A percentile compares a stretch with the other conserved stretches of the same genome.
phyloP scores from a whole-genome alignment of 768 basidiomycete species.

The Gloeophyllum trabeum region DNA sequence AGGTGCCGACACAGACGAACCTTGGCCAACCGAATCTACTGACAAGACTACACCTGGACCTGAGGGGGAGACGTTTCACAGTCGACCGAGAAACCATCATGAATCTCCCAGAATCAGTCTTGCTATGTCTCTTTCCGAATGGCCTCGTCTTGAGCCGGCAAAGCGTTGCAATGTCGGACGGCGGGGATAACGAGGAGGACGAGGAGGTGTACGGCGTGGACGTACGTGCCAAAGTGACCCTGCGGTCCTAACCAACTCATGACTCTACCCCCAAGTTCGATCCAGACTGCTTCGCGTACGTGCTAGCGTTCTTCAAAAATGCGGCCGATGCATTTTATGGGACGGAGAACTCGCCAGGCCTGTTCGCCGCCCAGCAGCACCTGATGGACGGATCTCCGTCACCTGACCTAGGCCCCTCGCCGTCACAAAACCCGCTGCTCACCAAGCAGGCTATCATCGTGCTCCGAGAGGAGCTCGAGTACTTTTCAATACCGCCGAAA shows the following conservation, averaged over 20 bases:
- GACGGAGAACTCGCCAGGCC: constrained; percentile 55
- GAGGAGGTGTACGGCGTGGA: constrained; percentile 96
- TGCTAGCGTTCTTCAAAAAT: constrained; percentile 83
- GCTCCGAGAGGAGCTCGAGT: constrained; percentile 94
- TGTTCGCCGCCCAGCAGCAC: constrained; percentile 71
- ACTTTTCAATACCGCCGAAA: constrained; percentile 89
- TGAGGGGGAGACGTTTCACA: constrained; percentile 83
- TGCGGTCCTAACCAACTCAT: constrained; percentile 6
- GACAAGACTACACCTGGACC: constrained; percentile 81
- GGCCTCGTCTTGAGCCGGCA: constrained; percentile 90
- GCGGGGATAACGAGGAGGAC: constrained; percentile 63
- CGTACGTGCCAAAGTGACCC: constrained; percentile 40
- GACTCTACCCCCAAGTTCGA: constrained; percentile 59
- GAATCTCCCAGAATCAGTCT: constrained; percentile 95
- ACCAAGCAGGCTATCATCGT: constrained; percentile 98
- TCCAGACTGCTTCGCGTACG: constrained; percentile 91
- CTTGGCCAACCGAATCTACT: constrained; percentile 74
- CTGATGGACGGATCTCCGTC: constrained; percentile 53
- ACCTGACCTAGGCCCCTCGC: constrained; percentile 48
- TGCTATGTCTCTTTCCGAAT: constrained; percentile 94
- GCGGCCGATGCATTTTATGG: constrained; percentile 93
- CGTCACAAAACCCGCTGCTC: constrained; percentile 83
- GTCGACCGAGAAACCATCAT: constrained; percentile 97
- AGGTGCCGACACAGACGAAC: constrained; percentile 53
- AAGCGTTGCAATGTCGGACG: constrained; percentile 62